phyloP scores from a whole-genome alignment of 2,329 filamentous ascomycete genomes.

The Phoma herbarum region DNA sequence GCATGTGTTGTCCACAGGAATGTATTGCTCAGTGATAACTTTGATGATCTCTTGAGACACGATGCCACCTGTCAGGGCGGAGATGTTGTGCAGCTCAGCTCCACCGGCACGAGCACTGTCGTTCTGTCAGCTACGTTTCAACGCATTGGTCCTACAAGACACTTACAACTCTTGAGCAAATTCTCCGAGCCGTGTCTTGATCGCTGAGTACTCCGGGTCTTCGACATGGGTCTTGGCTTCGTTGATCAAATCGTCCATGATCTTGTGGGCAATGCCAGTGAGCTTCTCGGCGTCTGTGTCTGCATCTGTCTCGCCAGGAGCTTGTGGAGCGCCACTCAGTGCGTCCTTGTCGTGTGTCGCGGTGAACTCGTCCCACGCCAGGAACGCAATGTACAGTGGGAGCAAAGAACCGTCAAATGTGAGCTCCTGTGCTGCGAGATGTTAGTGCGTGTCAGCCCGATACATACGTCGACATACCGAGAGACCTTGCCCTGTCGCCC shows the following conservation, averaged over 20 bases:
- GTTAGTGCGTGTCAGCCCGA: constrained; percentile 13
- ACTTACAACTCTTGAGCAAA: constrained; percentile 57
- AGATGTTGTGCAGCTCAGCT: constrained; percentile 91
- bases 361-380: constrained; percentile 59
- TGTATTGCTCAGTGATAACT: constrained; percentile 74
- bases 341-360: constrained; percentile 52
- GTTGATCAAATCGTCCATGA: constrained; percentile 54
- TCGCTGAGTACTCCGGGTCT: constrained; percentile 52
- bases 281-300: constrained; percentile 52
- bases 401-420: constrained; percentile 57
- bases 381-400: constrained; percentile 61
- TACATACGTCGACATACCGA: constrained; percentile 55
- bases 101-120: constrained; percentile 75
- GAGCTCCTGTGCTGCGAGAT: constrained; percentile 47
- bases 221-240: constrained; percentile 53
- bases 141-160: constrained; percentile 36
- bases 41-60: constrained; percentile 98
- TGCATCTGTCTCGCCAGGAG: constrained; percentile 48
- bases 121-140: constrained; percentile 14
- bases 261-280: constrained; percentile 54
- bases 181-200: constrained; percentile 49
- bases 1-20: constrained; percentile 70
- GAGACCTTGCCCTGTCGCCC: constrained; percentile 61
- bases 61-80: constrained; percentile 86
- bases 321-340: constrained; percentile 44